Percentiles rank a stretch among this genome's conserved stretches.
Evolutionary conservation across 225 moss, liverwort and hornwort species (phyloP).

Genomic region (Pseudisothecium myosuroides): DNA sequence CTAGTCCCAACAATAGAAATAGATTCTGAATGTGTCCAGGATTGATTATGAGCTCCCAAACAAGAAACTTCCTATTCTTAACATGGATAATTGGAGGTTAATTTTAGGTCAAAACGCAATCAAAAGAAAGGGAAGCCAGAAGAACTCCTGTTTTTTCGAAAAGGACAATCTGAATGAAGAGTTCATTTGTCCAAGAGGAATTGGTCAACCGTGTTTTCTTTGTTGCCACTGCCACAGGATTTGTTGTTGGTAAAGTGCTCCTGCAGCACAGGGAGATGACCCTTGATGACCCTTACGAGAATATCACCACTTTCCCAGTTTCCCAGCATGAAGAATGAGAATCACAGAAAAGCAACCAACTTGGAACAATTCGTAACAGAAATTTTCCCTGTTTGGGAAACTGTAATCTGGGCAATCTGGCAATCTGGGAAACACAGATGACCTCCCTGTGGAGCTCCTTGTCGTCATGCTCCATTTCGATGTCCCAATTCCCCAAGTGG

Average conservation of each 20-base stretch:
- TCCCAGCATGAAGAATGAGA: not conserved
- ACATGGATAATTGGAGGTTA: not conserved
- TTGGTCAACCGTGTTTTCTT: not conserved
- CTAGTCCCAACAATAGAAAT: not conserved
- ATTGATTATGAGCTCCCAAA: not conserved
- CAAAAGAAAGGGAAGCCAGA: not conserved
- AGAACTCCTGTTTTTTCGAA: not conserved
- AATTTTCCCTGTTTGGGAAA: not conserved
- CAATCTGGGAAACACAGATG: not conserved
- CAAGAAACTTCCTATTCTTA: not conserved
- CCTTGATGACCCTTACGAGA: not conserved
- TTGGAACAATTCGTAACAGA: not conserved
- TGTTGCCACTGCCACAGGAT: not conserved
- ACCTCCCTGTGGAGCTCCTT: not conserved
- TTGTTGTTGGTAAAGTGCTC: not conserved
- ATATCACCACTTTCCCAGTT: not conserved
- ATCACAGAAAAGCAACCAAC: not conserved
- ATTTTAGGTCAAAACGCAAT: not conserved
- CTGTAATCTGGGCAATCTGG: not conserved
- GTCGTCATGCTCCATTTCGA: not conserved
- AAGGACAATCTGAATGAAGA: not conserved
- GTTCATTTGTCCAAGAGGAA: not conserved
- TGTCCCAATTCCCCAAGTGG: not conserved
- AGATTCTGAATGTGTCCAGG: not conserved
- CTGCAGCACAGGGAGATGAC: not conserved